Evolutionary conservation across 139 green algal genomes (phyloP), one percentile per base, ranked within the genome.

Genomic region (Chlamydomonas applanata): DNA sequence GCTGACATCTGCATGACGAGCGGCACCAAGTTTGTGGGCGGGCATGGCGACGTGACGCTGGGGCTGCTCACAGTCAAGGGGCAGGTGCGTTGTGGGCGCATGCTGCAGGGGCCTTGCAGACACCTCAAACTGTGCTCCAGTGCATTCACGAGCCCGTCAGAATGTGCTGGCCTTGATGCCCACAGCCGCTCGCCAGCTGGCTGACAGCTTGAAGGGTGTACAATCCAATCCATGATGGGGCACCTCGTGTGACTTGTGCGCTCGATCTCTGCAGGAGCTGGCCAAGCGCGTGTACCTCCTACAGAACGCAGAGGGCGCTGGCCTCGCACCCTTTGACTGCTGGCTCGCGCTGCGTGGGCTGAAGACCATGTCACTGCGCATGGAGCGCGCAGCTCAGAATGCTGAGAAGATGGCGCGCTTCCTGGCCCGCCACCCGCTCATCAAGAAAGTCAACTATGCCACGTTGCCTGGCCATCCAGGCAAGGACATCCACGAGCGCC

Each of bases 1-100:
- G 94, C 95, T n/a, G 96, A 99, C 89, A 97, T 99, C 78, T 85
- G 80, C 78, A 99, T 99, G 96, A 97, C 91, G 3, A 93, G 82
- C 24, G 92, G 90, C 46, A 99, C 95, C 61, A 99, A 99, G 85
- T 99, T 97, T 82, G 90, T 98, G 35, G 88, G 86, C 0, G 95
- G 96, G 11, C 96, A 98, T 74, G 94, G 90, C 0, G 96, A 99
- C 82, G 84, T 98, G 54, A 99, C 91, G 14, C 90, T 89, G 14
- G 96, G 96, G 63, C 78, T 98, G 29, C 88, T 99, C 61, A 81
- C 91, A 3, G 89, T 98, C 40, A 88, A 88, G 69, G 93, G 87
- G 13, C 20, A 71, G n/a, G n/a, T n/a, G n/a, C n/a, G n/a, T n/a
- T n/a, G n/a, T n/a, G n/a, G n/a, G n/a, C n/a, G n/a, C n/a, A n/a